phyloP scores from a whole-genome alignment of 208 protist species.

The Trypanosoma conorhini region DNA sequence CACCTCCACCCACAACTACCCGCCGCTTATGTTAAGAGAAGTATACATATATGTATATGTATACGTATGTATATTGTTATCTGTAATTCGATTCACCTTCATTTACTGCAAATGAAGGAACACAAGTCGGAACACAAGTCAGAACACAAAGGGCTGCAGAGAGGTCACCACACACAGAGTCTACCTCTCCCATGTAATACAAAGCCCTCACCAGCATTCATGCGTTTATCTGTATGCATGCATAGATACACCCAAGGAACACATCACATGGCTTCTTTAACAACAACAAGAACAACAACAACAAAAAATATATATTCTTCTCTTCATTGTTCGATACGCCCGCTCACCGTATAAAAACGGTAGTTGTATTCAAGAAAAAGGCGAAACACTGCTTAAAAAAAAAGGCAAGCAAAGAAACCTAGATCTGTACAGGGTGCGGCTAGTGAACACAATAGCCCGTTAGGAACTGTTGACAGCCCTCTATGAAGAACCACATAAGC shows the following conservation, averaged over 20 bases:
- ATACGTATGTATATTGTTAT: slow-evolving; percentile 10
- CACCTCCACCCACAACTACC: not conserved
- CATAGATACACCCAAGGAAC: not conserved
- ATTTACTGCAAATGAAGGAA: not conserved
- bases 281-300: no score
- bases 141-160: not conserved
- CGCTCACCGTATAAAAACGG: not conserved
- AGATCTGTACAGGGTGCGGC: not conserved
- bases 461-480: slow-evolving; percentile 59
- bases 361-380: not conserved
- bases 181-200: not conserved
- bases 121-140: not conserved
- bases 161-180: not conserved
- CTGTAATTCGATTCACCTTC: not conserved
- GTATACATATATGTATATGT: slow-evolving; percentile 15
- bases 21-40: not conserved
- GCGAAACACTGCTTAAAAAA: not conserved
- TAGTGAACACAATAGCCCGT: slow-evolving; percentile 18
- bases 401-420: slow-evolving; percentile 2
- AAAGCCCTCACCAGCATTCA: not conserved
- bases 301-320: not conserved
- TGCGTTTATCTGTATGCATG: not conserved
- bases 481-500: slow-evolving; percentile 91
- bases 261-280: no score
- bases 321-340: not conserved